Evolutionary conservation across 768 basidiomycete genomes (phyloP).

Genomic region (Chlorophyllum brunneum): DNA sequence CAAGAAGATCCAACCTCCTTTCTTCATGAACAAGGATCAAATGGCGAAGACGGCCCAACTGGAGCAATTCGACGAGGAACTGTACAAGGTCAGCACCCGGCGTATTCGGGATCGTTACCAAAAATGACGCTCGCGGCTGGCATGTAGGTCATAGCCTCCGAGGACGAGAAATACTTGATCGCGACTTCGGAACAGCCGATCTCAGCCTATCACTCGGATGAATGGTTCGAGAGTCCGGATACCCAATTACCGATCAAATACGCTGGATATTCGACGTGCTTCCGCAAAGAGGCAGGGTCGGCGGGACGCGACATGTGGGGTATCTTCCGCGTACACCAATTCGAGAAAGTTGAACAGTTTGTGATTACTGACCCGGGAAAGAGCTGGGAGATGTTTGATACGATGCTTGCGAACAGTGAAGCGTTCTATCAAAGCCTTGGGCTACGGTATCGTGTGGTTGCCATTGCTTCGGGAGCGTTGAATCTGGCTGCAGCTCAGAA

Average conservation of each 20-base stretch:
- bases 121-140: background rate
- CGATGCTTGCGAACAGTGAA: conserved; percentile 87
- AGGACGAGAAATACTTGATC: conserved; percentile 98
- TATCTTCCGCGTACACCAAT: conserved; percentile 99
- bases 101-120: background rate
- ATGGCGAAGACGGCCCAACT: conserved; percentile 99
- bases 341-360: conserved; percentile 99
- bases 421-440: conserved; percentile 96
- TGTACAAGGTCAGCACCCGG: conserved; percentile 78
- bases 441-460: conserved; percentile 87
- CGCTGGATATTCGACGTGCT: conserved; percentile 91
- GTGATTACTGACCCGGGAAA: conserved; percentile 91
- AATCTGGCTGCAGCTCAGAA: conserved; percentile 98
- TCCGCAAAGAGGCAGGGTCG: conserved; percentile 98
- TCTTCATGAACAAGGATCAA: conserved; percentile 96
- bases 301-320: conserved; percentile 99
- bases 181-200: conserved; percentile 99
- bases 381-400: conserved; percentile 92
- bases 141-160: conserved; percentile 79
- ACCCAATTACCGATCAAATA: conserved; percentile 90
- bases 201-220: conserved; percentile 91
- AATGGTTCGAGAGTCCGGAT: conserved; percentile 95
- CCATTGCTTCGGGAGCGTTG: conserved; percentile 93
- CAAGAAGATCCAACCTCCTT: conserved; percentile 95
- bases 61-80: conserved; percentile 96